Conservation (phyloP, 1,284 basidiomycete genomes). For the Volvariella volvacea region DNA sequence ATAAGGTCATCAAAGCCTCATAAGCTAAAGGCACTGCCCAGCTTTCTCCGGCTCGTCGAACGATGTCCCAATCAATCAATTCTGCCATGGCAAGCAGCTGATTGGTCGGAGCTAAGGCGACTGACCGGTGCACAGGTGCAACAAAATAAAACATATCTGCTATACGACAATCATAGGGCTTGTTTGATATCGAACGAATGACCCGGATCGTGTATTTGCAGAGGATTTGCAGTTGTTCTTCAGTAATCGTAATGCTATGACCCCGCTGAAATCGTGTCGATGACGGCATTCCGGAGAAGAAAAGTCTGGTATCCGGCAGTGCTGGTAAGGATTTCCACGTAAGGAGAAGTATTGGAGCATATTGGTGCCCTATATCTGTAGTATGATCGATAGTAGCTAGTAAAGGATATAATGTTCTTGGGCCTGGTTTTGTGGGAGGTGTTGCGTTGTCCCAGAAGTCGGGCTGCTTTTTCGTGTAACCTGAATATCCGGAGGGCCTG, state of each 20-base stretch:
- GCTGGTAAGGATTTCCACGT: conserved; percentile 58
- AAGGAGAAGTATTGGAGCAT: conserved; percentile 56
- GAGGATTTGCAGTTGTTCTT: conserved; percentile 40
- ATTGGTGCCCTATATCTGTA: conserved; percentile 23
- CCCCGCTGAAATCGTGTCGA: conserved; percentile 28
- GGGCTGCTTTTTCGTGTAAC: conserved; percentile 51
- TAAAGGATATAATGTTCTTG: conserved; percentile 42
- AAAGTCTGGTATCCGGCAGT: conserved; percentile 49
- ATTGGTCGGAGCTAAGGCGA: background rate
- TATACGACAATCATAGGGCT: conserved; percentile 45
- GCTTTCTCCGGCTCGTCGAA: conserved; percentile 41
- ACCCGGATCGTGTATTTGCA: conserved; percentile 58
- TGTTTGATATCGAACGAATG: conserved; percentile 59
- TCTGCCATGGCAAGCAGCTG: conserved; percentile 15
- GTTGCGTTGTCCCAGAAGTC: conserved; percentile 53
- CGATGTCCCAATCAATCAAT: conserved; percentile 58
- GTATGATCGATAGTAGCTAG: conserved; percentile 35
- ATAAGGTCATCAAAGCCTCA: conserved; percentile 32
- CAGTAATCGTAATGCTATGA: conserved; percentile 38
- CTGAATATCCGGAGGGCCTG: conserved; percentile 34
- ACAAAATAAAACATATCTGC: conserved; percentile 58
- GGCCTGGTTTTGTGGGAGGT: conserved; percentile 15
- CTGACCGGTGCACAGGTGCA: conserved; percentile 46
- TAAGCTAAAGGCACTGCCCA: conserved; percentile 46
- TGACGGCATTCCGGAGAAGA: conserved; percentile 35